Base-by-base conservation (phyloP, 352 stramenopile genomes). In the Phytophthora podocarpi region DNA sequence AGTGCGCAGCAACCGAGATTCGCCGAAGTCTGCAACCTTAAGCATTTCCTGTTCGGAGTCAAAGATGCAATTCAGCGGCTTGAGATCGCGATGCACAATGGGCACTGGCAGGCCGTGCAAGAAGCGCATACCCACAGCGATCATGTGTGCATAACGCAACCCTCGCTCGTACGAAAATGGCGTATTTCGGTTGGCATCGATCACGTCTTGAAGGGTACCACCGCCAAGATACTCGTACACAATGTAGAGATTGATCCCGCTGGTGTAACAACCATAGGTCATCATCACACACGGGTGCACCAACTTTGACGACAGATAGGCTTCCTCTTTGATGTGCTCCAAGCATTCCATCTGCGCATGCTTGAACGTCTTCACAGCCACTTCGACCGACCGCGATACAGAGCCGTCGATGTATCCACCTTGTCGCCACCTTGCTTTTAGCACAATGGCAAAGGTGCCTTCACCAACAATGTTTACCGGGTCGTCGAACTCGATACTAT, bases 281-380 rank as follows among this genome's bases (percentile, higher is more conserved):
- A 87, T 86, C 84, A 93, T 93, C 21, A 93, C 80, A 48, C 82
- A 90, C 16, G 82, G 84, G 23, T 93, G 84, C 23, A 91, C 70
- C 24, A 93, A 53, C 49, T 89, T 88, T 6, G 82, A 93, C 28
- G 84, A 87, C 23, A 93, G 48, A 34, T 93, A 91, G 3, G 84
- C 84, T 57, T 93, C 84, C 47, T 93, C 84, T 47, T 93, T 90
- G 57, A 91, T 86, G 45, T 89, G 76, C 45, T 93, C 83, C 18
- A 93, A 59, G 8, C 76, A 87, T 51, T 90, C 82, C 20, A 91
- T 87, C 40, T 89, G 78, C 4, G 76, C 84, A 47, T 93, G 76
- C 53, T 89, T 90, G 67, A 91, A 93, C 7, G 82, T 91, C 70
- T 93, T 93, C 12, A 93, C 84, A 2, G 84, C 84, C 7, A 93